Evolutionary conservation across 106 monocot genomes (phyloP).

Genomic region (Cymbidium sinense): DNA sequence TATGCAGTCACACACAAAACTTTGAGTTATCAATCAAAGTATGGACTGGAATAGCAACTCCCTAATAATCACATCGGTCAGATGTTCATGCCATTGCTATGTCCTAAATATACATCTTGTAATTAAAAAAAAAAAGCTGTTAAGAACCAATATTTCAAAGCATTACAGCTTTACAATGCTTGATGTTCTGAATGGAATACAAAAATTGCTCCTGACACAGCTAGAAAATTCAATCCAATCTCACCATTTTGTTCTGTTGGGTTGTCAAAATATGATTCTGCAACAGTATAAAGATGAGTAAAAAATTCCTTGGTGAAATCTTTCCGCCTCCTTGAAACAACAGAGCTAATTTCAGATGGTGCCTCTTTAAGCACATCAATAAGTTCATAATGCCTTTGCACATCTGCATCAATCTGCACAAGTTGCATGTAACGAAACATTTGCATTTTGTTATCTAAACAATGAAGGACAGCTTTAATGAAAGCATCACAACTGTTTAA

Average conservation of each 20-base stretch:
- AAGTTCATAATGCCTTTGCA: constrained; percentile 77
- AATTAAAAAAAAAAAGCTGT: background rate
- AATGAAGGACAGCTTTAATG: background rate
- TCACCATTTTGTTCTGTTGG: constrained; percentile 69
- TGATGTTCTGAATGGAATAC: background rate
- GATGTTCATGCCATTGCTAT: background rate
- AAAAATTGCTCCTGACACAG: background rate
- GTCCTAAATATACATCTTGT: background rate
- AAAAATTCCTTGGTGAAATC: constrained; percentile 94
- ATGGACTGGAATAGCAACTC: background rate
- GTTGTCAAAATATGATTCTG: constrained; percentile 61
- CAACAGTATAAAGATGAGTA: constrained; percentile 63
- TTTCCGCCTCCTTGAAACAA: constrained; percentile 64
- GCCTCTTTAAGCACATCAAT: constrained; percentile 41
- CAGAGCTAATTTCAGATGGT: constrained; percentile 38
- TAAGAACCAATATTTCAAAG: background rate
- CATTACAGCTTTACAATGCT: background rate
- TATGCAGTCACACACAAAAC: too few relatives aligned
- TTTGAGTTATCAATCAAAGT: background rate
- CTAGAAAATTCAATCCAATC: constrained; percentile 2
- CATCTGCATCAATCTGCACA: constrained; percentile 74
- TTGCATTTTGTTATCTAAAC: background rate
- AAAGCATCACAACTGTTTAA: background rate
- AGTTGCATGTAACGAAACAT: background rate
- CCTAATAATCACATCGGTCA: background rate